These are phyloP conservation scores for Macadamia tetraphylla DNA, from an alignment of 164 flowering plant species.

Conservation along the genomic window DNA sequence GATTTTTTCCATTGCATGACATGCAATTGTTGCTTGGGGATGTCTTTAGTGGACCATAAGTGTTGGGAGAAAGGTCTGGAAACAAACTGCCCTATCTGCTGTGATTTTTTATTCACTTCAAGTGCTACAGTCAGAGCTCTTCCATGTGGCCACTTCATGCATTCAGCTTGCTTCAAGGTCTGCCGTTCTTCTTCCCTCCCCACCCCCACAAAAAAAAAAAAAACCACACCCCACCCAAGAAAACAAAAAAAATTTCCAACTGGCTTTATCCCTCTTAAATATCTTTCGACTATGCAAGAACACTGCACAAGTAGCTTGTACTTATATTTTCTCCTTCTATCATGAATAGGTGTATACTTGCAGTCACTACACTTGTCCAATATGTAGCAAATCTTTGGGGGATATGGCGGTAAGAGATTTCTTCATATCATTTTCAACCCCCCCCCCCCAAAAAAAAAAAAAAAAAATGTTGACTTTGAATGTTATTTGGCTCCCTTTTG, in stretches of 20 bases:
- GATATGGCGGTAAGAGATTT: constrained; percentile 73
- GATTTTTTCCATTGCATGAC: constrained; percentile 97
- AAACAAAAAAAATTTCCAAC: background rate
- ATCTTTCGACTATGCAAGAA: background rate
- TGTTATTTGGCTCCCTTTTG: too few relatives aligned
- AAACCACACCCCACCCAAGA: too few relatives aligned
- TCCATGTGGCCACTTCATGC: constrained; percentile 98
- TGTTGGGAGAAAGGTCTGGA: constrained; percentile 90
- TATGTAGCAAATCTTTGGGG: constrained; percentile 91
- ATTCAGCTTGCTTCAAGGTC: constrained; percentile 92
- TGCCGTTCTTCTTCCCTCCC: background rate
- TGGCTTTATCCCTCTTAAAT: background rate
- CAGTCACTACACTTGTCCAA: constrained; percentile 85
- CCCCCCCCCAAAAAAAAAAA: too few relatives aligned
- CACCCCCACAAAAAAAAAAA: background rate
- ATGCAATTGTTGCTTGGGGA: constrained; percentile 84
- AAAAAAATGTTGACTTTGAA: background rate
- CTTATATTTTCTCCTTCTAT: constrained; percentile 6
- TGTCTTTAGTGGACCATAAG: constrained; percentile 64
- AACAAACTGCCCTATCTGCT: constrained; percentile 91
- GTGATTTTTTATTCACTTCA: constrained; percentile 86
- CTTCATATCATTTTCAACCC: background rate
- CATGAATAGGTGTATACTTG: constrained; percentile 73
- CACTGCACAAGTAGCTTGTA: background rate
- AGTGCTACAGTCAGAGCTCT: constrained; percentile 74